A percentile compares a stretch with the other conserved stretches of the same genome.
Conservation (phyloP, 23 red algal genomes). For the Gracilariopsis chorda region DNA sequence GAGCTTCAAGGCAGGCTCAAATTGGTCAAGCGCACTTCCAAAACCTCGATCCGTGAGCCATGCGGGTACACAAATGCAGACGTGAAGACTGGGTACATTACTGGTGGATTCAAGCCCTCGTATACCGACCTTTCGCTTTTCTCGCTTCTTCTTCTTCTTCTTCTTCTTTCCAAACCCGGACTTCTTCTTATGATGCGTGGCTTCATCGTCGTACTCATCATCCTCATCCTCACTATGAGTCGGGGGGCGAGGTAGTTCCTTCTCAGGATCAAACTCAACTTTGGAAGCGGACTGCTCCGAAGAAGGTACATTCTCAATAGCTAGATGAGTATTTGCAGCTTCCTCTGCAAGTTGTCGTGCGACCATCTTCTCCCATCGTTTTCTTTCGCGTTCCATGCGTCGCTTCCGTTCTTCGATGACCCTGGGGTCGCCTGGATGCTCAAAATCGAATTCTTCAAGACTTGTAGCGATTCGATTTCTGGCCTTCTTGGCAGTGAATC, state of each 20-base stretch:
- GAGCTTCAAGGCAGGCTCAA: constrained; percentile 65
- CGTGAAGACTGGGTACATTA: constrained; percentile 65
- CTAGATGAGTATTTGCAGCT: neutral
- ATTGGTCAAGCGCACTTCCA: constrained; percentile 82
- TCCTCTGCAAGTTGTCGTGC: constrained; percentile 18
- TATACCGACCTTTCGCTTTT: constrained; percentile 50
- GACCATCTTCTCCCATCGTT: constrained; percentile 16
- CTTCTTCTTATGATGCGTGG: constrained; percentile 3
- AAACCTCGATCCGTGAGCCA: constrained; percentile 85
- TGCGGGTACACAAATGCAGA: constrained; percentile 85
- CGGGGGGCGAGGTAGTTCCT: constrained; percentile 19
- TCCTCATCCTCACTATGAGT: constrained; percentile 25
- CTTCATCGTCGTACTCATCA: constrained; percentile 21
- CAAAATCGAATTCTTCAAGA: constrained; percentile 92
- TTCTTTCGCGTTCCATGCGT: constrained; percentile 17
- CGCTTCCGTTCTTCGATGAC: constrained; percentile 49
- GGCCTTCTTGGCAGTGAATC: constrained; percentile 88
- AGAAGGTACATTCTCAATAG: constrained; percentile 2
- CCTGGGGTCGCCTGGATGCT: constrained; percentile 56
- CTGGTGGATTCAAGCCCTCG: constrained; percentile 22
- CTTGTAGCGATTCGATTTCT: constrained; percentile 62
- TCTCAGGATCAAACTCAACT: constrained; percentile 11
- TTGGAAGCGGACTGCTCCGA: neutral
- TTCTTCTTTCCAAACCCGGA: constrained; percentile 38
- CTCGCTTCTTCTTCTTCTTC: constrained; percentile 58